Percentiles rank a stretch among this genome's conserved stretches.
These are phyloP conservation scores for Ceratobasidium sp. DNA, from an alignment of 1,284 basidiomycete species.

Conservation along the genomic window DNA sequence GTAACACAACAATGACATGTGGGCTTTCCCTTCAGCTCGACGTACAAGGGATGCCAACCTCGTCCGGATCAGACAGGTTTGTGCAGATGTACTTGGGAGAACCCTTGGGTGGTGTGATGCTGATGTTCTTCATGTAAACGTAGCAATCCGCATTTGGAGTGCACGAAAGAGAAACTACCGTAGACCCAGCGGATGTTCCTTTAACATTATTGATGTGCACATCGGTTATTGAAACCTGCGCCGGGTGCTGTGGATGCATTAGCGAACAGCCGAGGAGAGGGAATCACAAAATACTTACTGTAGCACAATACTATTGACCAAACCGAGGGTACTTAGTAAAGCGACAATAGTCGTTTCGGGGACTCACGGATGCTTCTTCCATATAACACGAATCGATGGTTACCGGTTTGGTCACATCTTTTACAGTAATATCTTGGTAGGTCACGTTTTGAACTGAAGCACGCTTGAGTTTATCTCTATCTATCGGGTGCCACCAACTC, in stretches of 20 bases:
- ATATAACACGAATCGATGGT: slow-evolving; percentile 34
- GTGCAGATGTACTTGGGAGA: slow-evolving; percentile 27
- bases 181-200: slow-evolving; percentile 18
- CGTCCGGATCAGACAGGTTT: slow-evolving; percentile 23
- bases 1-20: neutral
- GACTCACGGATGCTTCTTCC: slow-evolving; percentile 26
- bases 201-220: slow-evolving; percentile 34
- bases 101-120: slow-evolving; percentile 17
- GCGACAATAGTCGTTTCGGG: neutral
- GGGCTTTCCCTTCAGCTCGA: neutral
- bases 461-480: neutral
- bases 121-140: slow-evolving; percentile 30
- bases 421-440: slow-evolving; percentile 32
- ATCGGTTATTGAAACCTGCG: slow-evolving; percentile 27
- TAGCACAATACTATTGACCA: slow-evolving; percentile 12
- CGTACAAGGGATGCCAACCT: slow-evolving; percentile 35
- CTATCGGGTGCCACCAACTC: neutral
- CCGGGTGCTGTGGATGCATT: slow-evolving; percentile 17
- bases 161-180: slow-evolving; percentile 16
- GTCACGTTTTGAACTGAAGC: slow-evolving; percentile 31
- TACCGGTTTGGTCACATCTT: slow-evolving; percentile 17
- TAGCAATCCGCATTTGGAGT: slow-evolving; percentile 31
- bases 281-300: slow-evolving; percentile 1
- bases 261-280: neutral
- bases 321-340: neutral